These are phyloP conservation scores for Rhypophila decipiens DNA, from an alignment of 495 filamentous ascomycete genomes.

Conservation along the genomic window DNA sequence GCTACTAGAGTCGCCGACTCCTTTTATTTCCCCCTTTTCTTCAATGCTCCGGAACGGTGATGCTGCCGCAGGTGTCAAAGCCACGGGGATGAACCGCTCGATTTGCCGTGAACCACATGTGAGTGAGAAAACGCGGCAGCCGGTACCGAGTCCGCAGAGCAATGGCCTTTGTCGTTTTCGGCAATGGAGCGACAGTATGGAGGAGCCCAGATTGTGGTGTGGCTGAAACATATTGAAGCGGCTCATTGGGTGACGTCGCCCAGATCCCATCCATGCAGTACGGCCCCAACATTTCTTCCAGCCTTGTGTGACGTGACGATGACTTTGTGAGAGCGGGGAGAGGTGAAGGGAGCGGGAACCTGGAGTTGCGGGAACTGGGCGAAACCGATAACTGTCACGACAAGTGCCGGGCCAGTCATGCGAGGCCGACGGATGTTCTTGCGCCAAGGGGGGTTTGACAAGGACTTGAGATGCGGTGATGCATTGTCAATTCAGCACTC, in stretches of 20 bases:
- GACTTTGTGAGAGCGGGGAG: background rate
- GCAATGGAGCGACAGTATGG: background rate
- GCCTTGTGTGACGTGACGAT: slow-evolving; percentile 1
- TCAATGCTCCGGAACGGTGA: background rate
- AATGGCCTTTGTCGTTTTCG: background rate
- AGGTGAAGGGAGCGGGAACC: background rate
- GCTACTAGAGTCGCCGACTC: too few species aligned
- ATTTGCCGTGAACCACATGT: background rate
- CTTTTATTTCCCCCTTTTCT: background rate
- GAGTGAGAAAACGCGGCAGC: background rate
- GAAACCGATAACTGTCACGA: background rate
- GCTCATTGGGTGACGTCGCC: slow-evolving; percentile 3
- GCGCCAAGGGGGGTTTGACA: background rate
- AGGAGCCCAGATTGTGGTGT: background rate
- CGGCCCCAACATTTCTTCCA: slow-evolving; percentile 4
- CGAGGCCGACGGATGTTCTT: background rate
- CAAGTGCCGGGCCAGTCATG: background rate
- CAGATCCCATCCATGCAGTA: too few species aligned
- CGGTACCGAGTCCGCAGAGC: slow-evolving; percentile 1
- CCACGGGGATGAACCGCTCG: background rate
- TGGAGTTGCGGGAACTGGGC: background rate
- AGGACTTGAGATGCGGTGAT: background rate
- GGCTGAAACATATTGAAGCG: slow-evolving; percentile 9
- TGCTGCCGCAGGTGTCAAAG: background rate
- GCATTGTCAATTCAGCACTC: background rate